Base-by-base conservation (phyloP, 2,329 filamentous ascomycete genomes). In the Cercospora janseana region DNA sequence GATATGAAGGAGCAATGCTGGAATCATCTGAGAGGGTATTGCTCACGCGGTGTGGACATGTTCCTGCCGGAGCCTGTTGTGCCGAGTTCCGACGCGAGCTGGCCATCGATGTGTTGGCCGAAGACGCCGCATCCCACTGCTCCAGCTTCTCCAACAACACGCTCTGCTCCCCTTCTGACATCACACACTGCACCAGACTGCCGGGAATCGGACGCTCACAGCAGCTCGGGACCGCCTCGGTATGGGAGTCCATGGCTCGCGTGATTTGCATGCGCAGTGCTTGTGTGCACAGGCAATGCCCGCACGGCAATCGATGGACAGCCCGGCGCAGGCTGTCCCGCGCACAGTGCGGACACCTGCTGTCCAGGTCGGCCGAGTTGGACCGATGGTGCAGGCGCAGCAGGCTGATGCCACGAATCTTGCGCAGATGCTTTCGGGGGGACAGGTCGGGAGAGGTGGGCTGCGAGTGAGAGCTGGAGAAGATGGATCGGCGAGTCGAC, bases 131-230 rank as follows among this genome's bases (percentile, higher is more conserved):
- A 34, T 67, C 62, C 65, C 64, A 66, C 32, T 61, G 59, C 35
- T 62, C 63, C 15, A 66, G 45, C 44, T 61, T 65, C 18, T 61
- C 60, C 45, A 66, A 54, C 18, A 72, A 58, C 9, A 63, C 59
- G 27, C 63, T 63, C 44, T 68, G 64, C 52, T 73, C 70, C 58
- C 69, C 64, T 35, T 66, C 61, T 6, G 65, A 69, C 60, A 70
- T 60, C 6, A 71, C 66, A 27, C 61, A 60, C 43, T 70, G 67
- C 7, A 75, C 60, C n/a, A 72, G 56, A 3, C 56, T 54, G 13
- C 65, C 69, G n/a, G 72, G 70, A 13, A 74, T 61, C 2, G 68
- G 66, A 10, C 60, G 64, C 10, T 68, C 68, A 54, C 72, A 75
- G 52, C 72, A 75, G 46, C 60, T 67, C 0, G 72, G 72, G 7